phyloP scores from a whole-genome alignment of 1,284 basidiomycete genomes.

The Ustilago xerochloae region DNA sequence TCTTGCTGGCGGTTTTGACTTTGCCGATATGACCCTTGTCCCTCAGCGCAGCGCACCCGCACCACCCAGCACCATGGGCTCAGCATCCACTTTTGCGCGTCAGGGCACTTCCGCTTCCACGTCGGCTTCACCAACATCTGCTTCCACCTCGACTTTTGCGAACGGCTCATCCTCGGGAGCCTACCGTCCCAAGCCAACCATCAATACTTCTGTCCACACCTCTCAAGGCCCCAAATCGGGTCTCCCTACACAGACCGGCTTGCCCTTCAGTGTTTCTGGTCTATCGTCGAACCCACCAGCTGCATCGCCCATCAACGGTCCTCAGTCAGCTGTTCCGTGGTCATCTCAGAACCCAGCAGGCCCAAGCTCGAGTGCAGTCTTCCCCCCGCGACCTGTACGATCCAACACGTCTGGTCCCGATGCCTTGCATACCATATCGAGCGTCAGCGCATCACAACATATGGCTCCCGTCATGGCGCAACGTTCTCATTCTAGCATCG shows the following conservation, averaged over 20 bases:
- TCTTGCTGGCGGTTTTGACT: slow-evolving; percentile 37
- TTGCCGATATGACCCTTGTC: slow-evolving; percentile 49
- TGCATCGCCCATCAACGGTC: slow-evolving; percentile 22
- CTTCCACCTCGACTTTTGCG: slow-evolving; percentile 16
- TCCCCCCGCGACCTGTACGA: slow-evolving; percentile 45
- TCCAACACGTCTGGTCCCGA: slow-evolving; percentile 50
- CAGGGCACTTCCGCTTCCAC: slow-evolving; percentile 8
- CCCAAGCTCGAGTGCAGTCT: slow-evolving; percentile 11
- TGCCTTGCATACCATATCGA: slow-evolving; percentile 28
- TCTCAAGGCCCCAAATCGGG: slow-evolving; percentile 25
- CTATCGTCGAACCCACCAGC: slow-evolving; percentile 20
- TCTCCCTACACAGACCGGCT: slow-evolving; percentile 26
- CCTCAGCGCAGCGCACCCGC: slow-evolving; percentile 62
- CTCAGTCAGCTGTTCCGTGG: slow-evolving; percentile 32
- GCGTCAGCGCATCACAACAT: slow-evolving; percentile 30
- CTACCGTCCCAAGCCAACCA: slow-evolving; percentile 37
- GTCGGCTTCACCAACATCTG: slow-evolving; percentile 17
- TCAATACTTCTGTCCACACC: slow-evolving; percentile 27
- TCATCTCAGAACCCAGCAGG: slow-evolving; percentile 14
- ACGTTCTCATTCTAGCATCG: slow-evolving; percentile 50
- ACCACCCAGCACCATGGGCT: slow-evolving; percentile 31
- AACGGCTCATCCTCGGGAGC: slow-evolving; percentile 25
- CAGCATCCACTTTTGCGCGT: slow-evolving; percentile 13
- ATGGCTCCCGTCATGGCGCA: slow-evolving; percentile 38
- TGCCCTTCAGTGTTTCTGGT: slow-evolving; percentile 31